Percentiles rank a stretch among this genome's conserved stretches.
Evolutionary conservation across 352 stramenopile genomes (phyloP).

Genomic region (Phytophthora macrochlamydospora): DNA sequence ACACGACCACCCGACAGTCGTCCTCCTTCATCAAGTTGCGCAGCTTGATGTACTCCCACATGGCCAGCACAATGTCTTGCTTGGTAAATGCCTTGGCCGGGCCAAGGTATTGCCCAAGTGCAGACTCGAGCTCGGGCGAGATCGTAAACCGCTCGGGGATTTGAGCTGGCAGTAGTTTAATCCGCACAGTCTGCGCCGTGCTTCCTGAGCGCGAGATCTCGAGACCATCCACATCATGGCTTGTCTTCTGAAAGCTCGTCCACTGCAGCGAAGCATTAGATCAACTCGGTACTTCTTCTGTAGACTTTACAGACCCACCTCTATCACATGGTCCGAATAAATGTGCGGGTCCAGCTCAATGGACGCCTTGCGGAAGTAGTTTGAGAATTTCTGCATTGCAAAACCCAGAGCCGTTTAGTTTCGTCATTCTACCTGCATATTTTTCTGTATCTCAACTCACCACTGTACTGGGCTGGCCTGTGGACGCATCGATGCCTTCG

Average conservation of each 20-base stretch:
- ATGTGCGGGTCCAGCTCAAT: conserved; percentile 74
- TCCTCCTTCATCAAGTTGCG: conserved; percentile 82
- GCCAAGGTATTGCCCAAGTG: conserved; percentile 49
- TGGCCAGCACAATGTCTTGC: conserved; percentile 73
- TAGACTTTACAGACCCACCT: conserved; percentile 33
- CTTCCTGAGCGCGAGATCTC: conserved; percentile 59
- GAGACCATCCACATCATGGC: conserved; percentile 62
- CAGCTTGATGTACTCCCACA: conserved; percentile 82
- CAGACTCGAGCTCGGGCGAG: conserved; percentile 45
- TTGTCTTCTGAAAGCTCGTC: conserved; percentile 79
- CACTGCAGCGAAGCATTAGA: conserved; percentile 39
- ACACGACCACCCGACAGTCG: conserved; percentile 74
- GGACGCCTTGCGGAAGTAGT: conserved; percentile 76
- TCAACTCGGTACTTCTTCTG: not conserved
- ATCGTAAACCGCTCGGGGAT: conserved; percentile 64
- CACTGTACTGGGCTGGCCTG: conserved; percentile 37
- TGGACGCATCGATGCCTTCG: conserved; percentile 48
- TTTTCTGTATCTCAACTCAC: conserved; percentile 21
- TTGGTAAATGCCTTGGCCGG: conserved; percentile 63
- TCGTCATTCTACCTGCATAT: too few species aligned
- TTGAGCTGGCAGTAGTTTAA: conserved; percentile 69
- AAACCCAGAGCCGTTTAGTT: too few species aligned
- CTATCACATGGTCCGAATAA: conserved; percentile 72
- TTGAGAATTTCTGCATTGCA: conserved; percentile 67
- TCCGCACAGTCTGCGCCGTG: conserved; percentile 60